Base-by-base conservation (phyloP, 1,284 basidiomycete genomes). In the Moesziomyces globuligerus region DNA sequence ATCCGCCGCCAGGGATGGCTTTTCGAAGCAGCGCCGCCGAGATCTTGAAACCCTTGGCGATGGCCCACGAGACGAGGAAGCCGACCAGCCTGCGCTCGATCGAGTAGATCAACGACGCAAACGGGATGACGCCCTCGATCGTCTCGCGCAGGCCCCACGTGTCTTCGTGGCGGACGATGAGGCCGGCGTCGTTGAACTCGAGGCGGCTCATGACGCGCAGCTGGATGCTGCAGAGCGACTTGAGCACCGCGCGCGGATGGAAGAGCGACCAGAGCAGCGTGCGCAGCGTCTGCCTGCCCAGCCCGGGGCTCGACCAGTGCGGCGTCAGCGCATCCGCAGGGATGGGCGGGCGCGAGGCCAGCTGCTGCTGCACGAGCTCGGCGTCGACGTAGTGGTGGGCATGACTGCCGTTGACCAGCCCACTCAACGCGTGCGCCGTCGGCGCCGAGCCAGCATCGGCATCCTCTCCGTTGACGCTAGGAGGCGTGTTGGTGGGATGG, bases 111-210 rank as follows among this genome's bases (percentile, higher is more conserved):
- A 79, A 39, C 23, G 76, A 76, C 1, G 75, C 72, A 48, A 81
- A 78, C 2, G 81, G 81, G 11, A 82, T 61, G 24, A 75, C 68
- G 13, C 78, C 80, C 40, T 81, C 81, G 36, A 82, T 76, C 9
- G 79, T 66, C 67, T 82, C 81, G 7, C 80, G 65, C 48, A 81
- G 25, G 8, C 81, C 76, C 81, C 81, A 82, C 7, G 76, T 78
- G 46, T 82, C 81, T 42, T 82, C 81, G 53, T 82, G 81, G 24
- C 77, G 64, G 3, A 81, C 80, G 37, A 82, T 80, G 18, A 74
- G 62, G 17, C 81, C 81, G 34, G 72, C 77, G 41, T 82, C 81
- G 65, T 82, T 82, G 68, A 82, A 82, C 58, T 82, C 81, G 25
- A 82, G 68, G 1, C 81, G 72, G 44, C 77, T 81, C 74, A 82